These are phyloP conservation scores for Thermothielavioides terrestris DNA, from an alignment of 495 filamentous ascomycete species.

Conservation along the genomic window DNA sequence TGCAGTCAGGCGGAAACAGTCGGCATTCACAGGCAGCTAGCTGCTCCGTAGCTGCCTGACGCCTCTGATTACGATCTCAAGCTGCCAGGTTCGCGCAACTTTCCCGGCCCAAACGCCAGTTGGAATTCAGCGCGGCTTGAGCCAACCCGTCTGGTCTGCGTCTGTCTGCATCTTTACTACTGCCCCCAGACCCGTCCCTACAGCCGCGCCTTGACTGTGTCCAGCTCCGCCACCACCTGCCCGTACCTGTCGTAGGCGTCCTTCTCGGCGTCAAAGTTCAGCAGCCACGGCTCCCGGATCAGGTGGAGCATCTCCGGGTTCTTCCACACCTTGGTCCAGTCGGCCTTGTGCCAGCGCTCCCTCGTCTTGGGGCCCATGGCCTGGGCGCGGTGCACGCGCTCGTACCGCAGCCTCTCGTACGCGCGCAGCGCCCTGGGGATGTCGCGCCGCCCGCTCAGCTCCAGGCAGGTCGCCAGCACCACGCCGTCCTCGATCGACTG, in stretches of 20 bases:
- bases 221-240: constrained; percentile 6
- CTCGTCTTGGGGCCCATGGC: constrained; percentile 50
- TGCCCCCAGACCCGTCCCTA: background rate
- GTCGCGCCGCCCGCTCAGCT: constrained; percentile 29
- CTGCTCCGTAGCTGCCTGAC: background rate
- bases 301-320: constrained; percentile 51
- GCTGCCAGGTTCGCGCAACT: too few relatives aligned
- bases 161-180: too few relatives aligned
- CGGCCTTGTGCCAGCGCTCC: constrained; percentile 54
- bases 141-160: too few relatives aligned
- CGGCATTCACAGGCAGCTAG: background rate
- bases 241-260: constrained; percentile 38
- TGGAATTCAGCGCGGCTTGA: too few relatives aligned
- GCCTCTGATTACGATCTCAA: too few relatives aligned
- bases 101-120: too few relatives aligned
- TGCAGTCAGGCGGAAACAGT: background rate
- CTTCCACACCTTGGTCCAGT: constrained; percentile 48
- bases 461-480: constrained; percentile 54
- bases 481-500: constrained; percentile 66
- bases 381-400: constrained; percentile 47
- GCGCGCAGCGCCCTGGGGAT: constrained; percentile 36
- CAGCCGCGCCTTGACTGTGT: constrained; percentile 3
- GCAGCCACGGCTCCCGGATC: constrained; percentile 50
- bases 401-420: constrained; percentile 46
- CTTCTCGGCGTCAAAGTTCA: constrained; percentile 53